Evolutionary conservation across 352 stramenopile genomes (phyloP).

Genomic region (Pythium aristosporum): DNA sequence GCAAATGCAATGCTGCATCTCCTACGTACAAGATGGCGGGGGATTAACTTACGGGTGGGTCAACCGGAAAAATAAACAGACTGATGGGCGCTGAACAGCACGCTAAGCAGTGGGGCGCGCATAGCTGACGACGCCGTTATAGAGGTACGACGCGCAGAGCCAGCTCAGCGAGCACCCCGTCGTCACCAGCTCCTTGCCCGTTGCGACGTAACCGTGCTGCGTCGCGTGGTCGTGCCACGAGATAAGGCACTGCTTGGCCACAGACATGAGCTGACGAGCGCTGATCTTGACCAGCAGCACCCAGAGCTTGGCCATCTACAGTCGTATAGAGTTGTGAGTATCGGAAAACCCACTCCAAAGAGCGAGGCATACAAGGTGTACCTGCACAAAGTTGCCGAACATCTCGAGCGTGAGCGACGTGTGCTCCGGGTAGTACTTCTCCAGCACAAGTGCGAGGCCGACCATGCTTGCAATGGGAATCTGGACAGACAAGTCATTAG

Average conservation of each 20-base stretch:
- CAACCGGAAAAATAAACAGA: not conserved
- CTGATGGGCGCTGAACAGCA: too few relatives aligned
- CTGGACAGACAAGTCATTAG: slow-evolving; percentile 26
- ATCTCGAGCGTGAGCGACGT: slow-evolving; percentile 66
- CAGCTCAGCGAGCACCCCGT: slow-evolving; percentile 65
- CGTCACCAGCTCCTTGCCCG: slow-evolving; percentile 62
- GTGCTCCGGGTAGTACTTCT: slow-evolving; percentile 82
- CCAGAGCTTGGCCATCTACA: slow-evolving; percentile 79
- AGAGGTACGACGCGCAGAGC: slow-evolving; percentile 58
- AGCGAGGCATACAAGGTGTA: slow-evolving; percentile 14
- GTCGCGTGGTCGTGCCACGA: slow-evolving; percentile 76
- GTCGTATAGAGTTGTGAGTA: slow-evolving; percentile 1
- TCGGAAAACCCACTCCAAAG: not conserved
- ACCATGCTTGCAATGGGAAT: slow-evolving; percentile 73
- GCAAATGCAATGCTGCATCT: not conserved
- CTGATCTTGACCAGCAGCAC: slow-evolving; percentile 77
- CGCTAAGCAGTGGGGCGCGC: slow-evolving; percentile 23
- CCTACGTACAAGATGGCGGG: not conserved
- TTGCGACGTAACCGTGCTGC: slow-evolving; percentile 64
- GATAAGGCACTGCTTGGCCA: slow-evolving; percentile 62
- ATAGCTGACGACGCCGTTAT: slow-evolving; percentile 44
- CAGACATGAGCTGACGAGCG: slow-evolving; percentile 59
- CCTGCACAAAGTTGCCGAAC: slow-evolving; percentile 71
- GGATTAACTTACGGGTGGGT: not conserved
- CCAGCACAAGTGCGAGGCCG: slow-evolving; percentile 64